Percentiles rank a stretch among this genome's conserved stretches.
phyloP scores from a whole-genome alignment of 2,329 filamentous ascomycete species.

The Arthroderma uncinatum region DNA sequence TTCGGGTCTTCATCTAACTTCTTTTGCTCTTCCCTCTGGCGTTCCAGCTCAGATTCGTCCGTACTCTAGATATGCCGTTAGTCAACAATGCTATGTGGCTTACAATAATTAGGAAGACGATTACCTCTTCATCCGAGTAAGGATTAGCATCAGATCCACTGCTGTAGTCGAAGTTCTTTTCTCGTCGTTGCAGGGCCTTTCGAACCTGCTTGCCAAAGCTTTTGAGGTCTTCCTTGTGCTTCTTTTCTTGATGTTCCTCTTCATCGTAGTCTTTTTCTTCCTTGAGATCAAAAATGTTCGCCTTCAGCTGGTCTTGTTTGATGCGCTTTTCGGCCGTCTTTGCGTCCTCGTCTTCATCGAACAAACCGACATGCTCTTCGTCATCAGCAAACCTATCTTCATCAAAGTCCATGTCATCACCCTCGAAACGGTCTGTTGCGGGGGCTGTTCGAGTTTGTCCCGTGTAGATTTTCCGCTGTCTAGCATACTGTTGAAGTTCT shows the following conservation, averaged over 20 bases:
- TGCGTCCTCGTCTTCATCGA: conserved; percentile 72
- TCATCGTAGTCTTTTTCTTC: conserved; percentile 61
- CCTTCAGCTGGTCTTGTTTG: conserved; percentile 70
- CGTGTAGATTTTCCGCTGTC: conserved; percentile 36
- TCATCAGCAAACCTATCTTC: conserved; percentile 75
- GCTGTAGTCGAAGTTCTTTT: conserved; percentile 78
- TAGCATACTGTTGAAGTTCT: conserved; percentile 47
- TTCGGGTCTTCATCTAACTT: conserved; percentile 49
- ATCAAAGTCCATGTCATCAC: conserved; percentile 56
- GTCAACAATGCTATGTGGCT: background rate
- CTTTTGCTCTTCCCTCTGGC: conserved; percentile 48
- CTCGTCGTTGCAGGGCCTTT: conserved; percentile 71
- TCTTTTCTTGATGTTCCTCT: conserved; percentile 52
- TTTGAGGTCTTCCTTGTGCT: conserved; percentile 56
- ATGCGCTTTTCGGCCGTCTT: conserved; percentile 62
- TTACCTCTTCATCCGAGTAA: conserved; percentile 41
- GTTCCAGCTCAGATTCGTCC: conserved; percentile 55
- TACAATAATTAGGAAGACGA: conserved; percentile 8
- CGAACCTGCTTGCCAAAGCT: conserved; percentile 64
- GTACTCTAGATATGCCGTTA: conserved; percentile 37
- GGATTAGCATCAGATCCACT: conserved; percentile 53
- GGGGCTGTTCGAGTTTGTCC: conserved; percentile 36
- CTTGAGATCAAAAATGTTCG: conserved; percentile 71
- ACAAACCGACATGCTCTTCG: conserved; percentile 65
- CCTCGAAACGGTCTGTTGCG: conserved; percentile 44